A percentile compares a stretch with the other conserved stretches of the same genome.
Evolutionary conservation across 2,329 filamentous ascomycete species (phyloP).

Genomic region (Lecanoromycetidae sp.): DNA sequence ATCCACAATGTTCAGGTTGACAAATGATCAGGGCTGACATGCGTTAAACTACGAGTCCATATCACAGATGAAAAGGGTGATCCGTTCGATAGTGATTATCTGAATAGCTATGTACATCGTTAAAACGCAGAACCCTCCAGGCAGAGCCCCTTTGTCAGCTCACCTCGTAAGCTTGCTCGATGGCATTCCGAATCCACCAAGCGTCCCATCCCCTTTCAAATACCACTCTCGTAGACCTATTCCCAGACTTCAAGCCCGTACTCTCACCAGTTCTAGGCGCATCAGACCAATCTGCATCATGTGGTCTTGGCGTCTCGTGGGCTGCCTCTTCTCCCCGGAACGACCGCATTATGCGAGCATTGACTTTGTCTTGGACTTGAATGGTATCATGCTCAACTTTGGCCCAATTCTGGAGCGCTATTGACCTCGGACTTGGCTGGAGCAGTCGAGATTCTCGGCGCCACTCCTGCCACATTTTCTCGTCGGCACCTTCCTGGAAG

Average conservation of each 20-base stretch:
- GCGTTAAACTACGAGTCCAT: too few relatives aligned
- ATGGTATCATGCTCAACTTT: background rate
- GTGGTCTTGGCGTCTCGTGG: too few relatives aligned
- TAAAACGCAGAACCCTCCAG: too few relatives aligned
- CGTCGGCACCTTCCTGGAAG: background rate
- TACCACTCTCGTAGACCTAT: background rate
- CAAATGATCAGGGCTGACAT: too few relatives aligned
- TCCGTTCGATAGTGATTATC: too few relatives aligned
- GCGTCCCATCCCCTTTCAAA: slow-evolving; percentile 11
- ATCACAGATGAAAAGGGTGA: too few relatives aligned
- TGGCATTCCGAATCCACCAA: slow-evolving; percentile 6
- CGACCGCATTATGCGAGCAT: background rate
- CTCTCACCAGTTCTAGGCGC: too few relatives aligned
- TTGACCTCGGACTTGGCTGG: too few relatives aligned
- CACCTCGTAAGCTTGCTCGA: background rate
- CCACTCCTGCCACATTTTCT: background rate
- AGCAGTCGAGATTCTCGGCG: too few relatives aligned
- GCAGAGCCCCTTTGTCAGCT: background rate
- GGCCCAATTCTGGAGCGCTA: background rate
- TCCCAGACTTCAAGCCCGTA: background rate
- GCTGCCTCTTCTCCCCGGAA: background rate
- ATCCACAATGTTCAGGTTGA: too few relatives aligned
- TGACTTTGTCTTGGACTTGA: background rate
- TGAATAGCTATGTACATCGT: too few relatives aligned
- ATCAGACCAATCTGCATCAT: too few relatives aligned